Conservation (phyloP, 2,329 filamentous ascomycete species). For the Ambrosiella cleistominuta region DNA sequence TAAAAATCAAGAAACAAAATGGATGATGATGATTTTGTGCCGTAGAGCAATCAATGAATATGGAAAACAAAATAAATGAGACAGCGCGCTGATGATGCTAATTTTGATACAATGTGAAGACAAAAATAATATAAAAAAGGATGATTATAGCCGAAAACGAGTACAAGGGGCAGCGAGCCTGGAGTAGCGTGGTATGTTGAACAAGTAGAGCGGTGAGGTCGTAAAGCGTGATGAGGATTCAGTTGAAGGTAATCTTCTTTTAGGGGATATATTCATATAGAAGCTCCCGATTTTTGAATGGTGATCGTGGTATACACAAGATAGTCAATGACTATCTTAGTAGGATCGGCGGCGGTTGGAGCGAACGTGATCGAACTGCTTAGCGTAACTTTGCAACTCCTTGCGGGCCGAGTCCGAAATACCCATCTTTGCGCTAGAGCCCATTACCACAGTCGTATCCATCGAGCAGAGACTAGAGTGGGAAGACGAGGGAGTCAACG, state of each 20-base stretch:
- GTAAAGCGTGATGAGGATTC: slow-evolving; percentile 14
- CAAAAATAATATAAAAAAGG: slow-evolving; percentile 1
- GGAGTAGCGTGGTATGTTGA: slow-evolving; percentile 10
- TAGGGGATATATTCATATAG: not conserved
- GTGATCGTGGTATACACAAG: slow-evolving; percentile 13
- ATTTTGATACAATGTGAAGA: slow-evolving; percentile 10
- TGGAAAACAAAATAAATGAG: slow-evolving; percentile 3
- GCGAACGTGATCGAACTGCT: slow-evolving; percentile 71
- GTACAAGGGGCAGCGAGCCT: not conserved
- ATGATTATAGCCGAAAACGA: slow-evolving; percentile 3
- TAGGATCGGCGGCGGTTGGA: slow-evolving; percentile 39
- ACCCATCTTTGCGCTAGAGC: slow-evolving; percentile 30
- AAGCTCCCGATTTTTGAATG: not conserved
- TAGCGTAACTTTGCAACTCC: slow-evolving; percentile 72
- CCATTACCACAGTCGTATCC: slow-evolving; percentile 40
- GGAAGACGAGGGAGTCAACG: slow-evolving; percentile 55
- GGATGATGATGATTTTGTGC: not conserved
- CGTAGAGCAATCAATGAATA: not conserved
- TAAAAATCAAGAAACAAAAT: not conserved
- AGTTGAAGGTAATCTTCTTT: slow-evolving; percentile 3
- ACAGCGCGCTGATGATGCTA: slow-evolving; percentile 10
- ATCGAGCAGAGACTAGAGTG: slow-evolving; percentile 72
- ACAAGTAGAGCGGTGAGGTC: slow-evolving; percentile 12
- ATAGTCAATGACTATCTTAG: slow-evolving; percentile 20
- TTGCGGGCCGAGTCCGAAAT: slow-evolving; percentile 61